phyloP scores from a whole-genome alignment of 306 rosid genomes.

The Pterocarpus macrocarpus region DNA sequence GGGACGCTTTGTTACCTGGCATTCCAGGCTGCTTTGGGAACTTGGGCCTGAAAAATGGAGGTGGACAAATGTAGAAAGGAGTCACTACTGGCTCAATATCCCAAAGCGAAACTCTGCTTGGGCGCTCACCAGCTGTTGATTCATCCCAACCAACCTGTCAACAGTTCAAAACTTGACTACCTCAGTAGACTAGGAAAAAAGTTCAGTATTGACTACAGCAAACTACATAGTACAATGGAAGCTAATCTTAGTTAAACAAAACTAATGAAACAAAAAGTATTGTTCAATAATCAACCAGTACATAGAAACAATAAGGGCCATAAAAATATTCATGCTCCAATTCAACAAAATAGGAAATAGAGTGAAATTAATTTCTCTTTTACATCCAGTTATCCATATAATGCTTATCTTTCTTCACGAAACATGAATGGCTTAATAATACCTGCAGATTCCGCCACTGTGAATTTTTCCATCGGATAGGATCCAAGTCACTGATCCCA shows the following conservation, averaged over 20 bases:
- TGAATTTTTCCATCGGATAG: slow-evolving; percentile 87
- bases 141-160: slow-evolving; percentile 99
- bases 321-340: background rate
- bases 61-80: slow-evolving; percentile 97
- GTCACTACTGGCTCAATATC: slow-evolving; percentile 96
- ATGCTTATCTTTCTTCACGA: slow-evolving; percentile 3
- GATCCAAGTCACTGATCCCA: slow-evolving; percentile 86
- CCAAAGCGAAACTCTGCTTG: slow-evolving; percentile 91
- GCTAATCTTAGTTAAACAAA: no score
- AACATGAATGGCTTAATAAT: slow-evolving; percentile 23
- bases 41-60: slow-evolving; percentile 97
- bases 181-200: slow-evolving; percentile 35
- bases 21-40: slow-evolving; percentile 94
- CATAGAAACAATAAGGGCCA: no score
- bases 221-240: slow-evolving; percentile 9
- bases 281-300: background rate
- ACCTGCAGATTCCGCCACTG: slow-evolving; percentile 99
- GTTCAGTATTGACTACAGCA: background rate
- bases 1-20: slow-evolving; percentile 70
- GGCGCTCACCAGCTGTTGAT: slow-evolving; percentile 96
- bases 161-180: slow-evolving; percentile 31
- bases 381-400: slow-evolving; percentile 31
- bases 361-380: background rate
- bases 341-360: background rate
- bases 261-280: no score